phyloP scores from a whole-genome alignment of 202 grass and related monocot genomes.

The Carex sylvatica region DNA sequence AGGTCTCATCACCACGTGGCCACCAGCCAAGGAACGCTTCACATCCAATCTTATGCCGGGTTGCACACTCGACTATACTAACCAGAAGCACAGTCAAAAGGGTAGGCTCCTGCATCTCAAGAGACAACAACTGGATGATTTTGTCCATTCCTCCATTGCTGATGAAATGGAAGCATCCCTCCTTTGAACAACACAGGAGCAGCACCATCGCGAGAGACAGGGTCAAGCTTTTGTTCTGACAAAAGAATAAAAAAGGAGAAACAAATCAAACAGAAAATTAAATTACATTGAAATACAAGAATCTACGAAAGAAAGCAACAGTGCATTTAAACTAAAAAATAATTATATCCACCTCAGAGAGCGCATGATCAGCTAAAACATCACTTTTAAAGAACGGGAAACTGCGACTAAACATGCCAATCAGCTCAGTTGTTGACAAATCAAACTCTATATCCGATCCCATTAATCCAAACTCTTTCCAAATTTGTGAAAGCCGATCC shows the following conservation, averaged over 20 bases:
- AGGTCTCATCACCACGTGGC: constrained; percentile 43
- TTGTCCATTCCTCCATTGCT: constrained; percentile 75
- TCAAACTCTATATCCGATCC: constrained; percentile 30
- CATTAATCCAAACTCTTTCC: constrained; percentile 41
- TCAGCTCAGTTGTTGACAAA: constrained; percentile 47
- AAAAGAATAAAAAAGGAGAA: constrained; percentile 35
- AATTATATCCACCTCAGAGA: constrained; percentile 57
- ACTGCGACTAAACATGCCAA: constrained; percentile 58
- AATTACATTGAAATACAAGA: constrained; percentile 9
- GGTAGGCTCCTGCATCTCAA: constrained; percentile 51
- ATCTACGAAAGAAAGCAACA: neutral
- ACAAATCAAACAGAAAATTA: constrained; percentile 31
- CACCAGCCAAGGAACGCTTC: constrained; percentile 94
- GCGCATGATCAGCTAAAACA: constrained; percentile 44
- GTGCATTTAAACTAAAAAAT: constrained; percentile 18
- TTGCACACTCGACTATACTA: constrained; percentile 73
- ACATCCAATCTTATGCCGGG: constrained; percentile 83
- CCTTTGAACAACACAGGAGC: constrained; percentile 79
- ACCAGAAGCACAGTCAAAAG: constrained; percentile 69
- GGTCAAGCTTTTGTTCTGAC: constrained; percentile 62
- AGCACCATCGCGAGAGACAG: constrained; percentile 72
- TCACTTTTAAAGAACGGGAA: constrained; percentile 62
- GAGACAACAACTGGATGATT: constrained; percentile 62
- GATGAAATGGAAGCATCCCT: constrained; percentile 85
- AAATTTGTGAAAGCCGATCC: constrained; percentile 57